Base-by-base conservation (phyloP, 306 rosid genomes). In the Rosa multiflora region DNA sequence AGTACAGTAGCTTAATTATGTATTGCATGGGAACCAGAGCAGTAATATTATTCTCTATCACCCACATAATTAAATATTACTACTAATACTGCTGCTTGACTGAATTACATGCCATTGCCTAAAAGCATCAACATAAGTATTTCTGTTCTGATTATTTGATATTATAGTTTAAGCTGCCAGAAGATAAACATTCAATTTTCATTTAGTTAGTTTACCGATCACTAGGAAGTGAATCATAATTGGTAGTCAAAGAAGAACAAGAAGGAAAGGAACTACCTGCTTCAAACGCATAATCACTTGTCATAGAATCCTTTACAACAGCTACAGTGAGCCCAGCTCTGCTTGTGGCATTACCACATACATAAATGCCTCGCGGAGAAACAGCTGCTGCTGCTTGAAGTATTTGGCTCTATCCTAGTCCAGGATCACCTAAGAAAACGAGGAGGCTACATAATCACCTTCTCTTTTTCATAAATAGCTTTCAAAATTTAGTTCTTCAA, bases 311-410 rank as follows among this genome's bases (percentile, higher is more conserved):
- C 87, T 89, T 92, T 76, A 94, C 95, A 63, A 94, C 97, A 26
- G 99, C 95, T 58, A 94, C 99, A 70, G 99, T 92, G 73, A 92
- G 93, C 76, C 97, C 97, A 40, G 95, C 97, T 89, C 80, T 92
- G 68, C 97, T 94, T 75, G 99, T 89, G 72, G 95, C 97, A 85
- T 95, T 95, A 48, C 99, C 99, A 75, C 97, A 94, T 67, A 95
- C 96, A 89, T 92, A 95, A 82, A 95, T 91, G 72, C 99, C 99
- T 10, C 94, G 92, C 18, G 97, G 93, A 82, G 98, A 95, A 87
- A 92, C 85, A 61, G 91, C 94, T 56, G 97, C 91, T 47, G 99
- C 96, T 73, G 99, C 99, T 91, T 92, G 98, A 74, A 92, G 90
- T 80, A 95, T 81, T 80, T 92, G 98, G 84, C 97, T 95, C 86